Percentiles rank a stretch among this genome's conserved stretches.
These are phyloP conservation scores for Arthrobotrys pseudoclavata DNA, from an alignment of 2,329 filamentous ascomycete genomes.

Conservation along the genomic window DNA sequence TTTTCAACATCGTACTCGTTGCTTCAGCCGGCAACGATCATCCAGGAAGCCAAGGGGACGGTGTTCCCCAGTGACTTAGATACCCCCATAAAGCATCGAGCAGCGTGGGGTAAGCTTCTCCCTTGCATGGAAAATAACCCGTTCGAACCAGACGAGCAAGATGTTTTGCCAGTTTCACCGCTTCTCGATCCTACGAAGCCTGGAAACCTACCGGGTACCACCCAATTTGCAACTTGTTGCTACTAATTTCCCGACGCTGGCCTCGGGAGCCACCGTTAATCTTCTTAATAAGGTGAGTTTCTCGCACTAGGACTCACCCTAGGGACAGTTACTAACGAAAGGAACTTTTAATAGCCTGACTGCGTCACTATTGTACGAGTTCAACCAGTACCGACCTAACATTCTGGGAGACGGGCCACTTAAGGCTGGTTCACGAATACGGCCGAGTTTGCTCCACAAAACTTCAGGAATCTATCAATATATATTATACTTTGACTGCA, in stretches of 20 bases:
- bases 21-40: slow-evolving; percentile 29
- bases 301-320: background rate
- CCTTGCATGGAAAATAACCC: slow-evolving; percentile 4
- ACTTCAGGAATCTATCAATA: background rate
- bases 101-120: slow-evolving; percentile 26
- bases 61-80: slow-evolving; percentile 4
- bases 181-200: slow-evolving; percentile 9
- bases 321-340: background rate
- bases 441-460: background rate
- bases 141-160: background rate
- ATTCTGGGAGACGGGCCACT: background rate
- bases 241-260: slow-evolving; percentile 4
- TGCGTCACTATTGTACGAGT: background rate
- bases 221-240: background rate
- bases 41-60: slow-evolving; percentile 15
- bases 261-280: slow-evolving; percentile 16
- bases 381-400: background rate
- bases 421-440: background rate
- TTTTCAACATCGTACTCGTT: background rate
- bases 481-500: background rate
- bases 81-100: slow-evolving; percentile 8
- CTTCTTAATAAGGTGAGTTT: slow-evolving; percentile 9
- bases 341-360: background rate
- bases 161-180: slow-evolving; percentile 14
- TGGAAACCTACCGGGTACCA: background rate